A percentile compares a stretch with the other conserved stretches of the same genome.
Evolutionary conservation across 2,329 filamentous ascomycete genomes (phyloP).

Genomic region (Penicillium rolfsii): DNA sequence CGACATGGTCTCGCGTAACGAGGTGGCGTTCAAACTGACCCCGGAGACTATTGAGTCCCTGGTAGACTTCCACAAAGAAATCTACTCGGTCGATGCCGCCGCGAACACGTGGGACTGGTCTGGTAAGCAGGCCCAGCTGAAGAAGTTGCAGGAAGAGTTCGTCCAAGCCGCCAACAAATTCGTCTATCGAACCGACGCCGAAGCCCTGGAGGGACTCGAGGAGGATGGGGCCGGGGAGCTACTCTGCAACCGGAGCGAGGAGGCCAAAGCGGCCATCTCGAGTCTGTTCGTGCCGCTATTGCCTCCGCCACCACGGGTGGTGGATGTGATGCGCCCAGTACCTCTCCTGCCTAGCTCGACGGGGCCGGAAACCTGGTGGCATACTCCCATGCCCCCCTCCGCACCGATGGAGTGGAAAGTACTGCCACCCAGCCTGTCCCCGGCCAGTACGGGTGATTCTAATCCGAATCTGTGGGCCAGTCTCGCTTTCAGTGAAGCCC

Average conservation of each 20-base stretch:
- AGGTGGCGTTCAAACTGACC: constrained; percentile 97
- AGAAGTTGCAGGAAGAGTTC: constrained; percentile 96
- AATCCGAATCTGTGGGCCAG: constrained; percentile 76
- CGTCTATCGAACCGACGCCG: constrained; percentile 86
- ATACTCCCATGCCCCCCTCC: constrained; percentile 68
- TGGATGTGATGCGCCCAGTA: constrained; percentile 85
- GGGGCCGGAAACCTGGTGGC: constrained; percentile 76
- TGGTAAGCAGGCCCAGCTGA: constrained; percentile 93
- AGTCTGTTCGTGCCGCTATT: constrained; percentile 82
- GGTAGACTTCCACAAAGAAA: constrained; percentile 93
- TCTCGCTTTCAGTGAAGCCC: constrained; percentile 72
- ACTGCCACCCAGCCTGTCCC: constrained; percentile 81
- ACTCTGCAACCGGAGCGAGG: constrained; percentile 85
- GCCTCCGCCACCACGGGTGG: constrained; percentile 81
- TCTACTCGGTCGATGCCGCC: constrained; percentile 88
- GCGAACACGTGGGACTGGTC: constrained; percentile 92
- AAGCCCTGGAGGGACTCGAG: constrained; percentile 90
- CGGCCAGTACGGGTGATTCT: constrained; percentile 72
- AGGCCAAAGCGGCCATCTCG: constrained; percentile 86
- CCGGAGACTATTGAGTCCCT: constrained; percentile 90
- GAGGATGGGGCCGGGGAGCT: constrained; percentile 95
- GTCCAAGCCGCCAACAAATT: constrained; percentile 97
- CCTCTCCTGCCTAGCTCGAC: constrained; percentile 84
- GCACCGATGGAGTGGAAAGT: constrained; percentile 87
- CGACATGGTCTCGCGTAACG: constrained; percentile 96